These are phyloP conservation scores for Colletotrichum agaves DNA, from an alignment of 2,329 filamentous ascomycete genomes.

Conservation along the genomic window DNA sequence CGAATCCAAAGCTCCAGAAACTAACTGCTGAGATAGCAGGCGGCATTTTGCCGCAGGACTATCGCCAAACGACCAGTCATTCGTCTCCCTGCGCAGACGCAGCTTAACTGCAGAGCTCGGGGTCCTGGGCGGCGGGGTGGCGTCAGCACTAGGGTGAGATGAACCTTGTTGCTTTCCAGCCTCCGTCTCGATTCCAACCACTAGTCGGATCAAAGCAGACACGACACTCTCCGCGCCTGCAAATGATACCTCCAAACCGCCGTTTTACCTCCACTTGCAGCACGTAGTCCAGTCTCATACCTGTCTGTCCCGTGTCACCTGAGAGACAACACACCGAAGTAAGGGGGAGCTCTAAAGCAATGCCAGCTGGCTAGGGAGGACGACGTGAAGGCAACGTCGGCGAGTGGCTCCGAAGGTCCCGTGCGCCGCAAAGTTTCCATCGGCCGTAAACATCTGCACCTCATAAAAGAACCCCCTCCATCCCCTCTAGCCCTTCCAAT, in stretches of 20 bases:
- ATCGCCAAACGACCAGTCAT: not conserved
- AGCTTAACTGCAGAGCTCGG: constrained; percentile 20
- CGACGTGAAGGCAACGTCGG: not conserved
- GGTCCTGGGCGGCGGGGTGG: not conserved
- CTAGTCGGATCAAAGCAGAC: not conserved
- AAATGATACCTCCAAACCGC: not conserved
- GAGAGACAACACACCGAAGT: constrained; percentile 3
- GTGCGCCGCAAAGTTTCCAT: constrained; percentile 23
- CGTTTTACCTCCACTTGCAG: too few relatives aligned
- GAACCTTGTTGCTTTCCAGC: constrained; percentile 14
- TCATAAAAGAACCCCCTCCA: constrained; percentile 17
- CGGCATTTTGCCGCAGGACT: not conserved
- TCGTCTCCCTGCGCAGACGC: not conserved
- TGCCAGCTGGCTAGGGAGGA: constrained; percentile 21
- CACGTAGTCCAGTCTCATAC: too few relatives aligned
- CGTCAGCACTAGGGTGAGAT: constrained; percentile 5
- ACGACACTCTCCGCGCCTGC: not conserved
- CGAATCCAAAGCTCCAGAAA: not conserved
- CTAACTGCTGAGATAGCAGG: constrained; percentile 9
- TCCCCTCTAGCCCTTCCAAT: constrained; percentile 9
- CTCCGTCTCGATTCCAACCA: not conserved
- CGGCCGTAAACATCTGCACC: constrained; percentile 4
- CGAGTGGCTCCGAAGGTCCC: constrained; percentile 8
- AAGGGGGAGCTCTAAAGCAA: not conserved
- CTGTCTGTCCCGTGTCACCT: constrained; percentile 4